Evolutionary conservation across 1,139 yeast genomes (phyloP).

Genomic region (Blastobotrys elegans): DNA sequence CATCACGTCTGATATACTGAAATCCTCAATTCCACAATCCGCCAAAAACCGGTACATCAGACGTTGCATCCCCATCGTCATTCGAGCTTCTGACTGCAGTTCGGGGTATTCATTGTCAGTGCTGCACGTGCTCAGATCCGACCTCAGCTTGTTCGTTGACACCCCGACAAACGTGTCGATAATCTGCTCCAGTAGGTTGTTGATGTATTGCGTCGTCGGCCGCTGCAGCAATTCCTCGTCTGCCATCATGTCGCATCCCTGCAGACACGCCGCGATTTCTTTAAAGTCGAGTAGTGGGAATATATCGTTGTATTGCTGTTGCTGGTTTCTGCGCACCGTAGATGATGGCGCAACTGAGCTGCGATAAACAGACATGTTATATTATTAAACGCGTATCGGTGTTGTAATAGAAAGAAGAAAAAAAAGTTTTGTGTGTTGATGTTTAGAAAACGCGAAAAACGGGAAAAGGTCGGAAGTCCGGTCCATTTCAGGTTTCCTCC

Average conservation of each 20-base stretch:
- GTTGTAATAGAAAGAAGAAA: background rate
- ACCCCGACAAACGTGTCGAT: conserved; percentile 66
- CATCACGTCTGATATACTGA: conserved; percentile 61
- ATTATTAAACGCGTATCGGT: background rate
- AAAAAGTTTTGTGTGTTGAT: background rate
- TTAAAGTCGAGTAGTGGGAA: conserved; percentile 65
- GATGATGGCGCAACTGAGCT: conserved; percentile 19
- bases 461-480: background rate
- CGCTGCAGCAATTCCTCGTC: conserved; percentile 57
- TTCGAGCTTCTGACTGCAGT: conserved; percentile 32
- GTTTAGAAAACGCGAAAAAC: background rate
- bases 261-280: conserved; percentile 60
- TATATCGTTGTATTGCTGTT: conserved; percentile 27
- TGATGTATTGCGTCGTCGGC: conserved; percentile 64
- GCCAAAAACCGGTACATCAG: conserved; percentile 58
- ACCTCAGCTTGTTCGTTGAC: conserved; percentile 44
- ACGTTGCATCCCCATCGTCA: conserved; percentile 51
- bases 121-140: conserved; percentile 27
- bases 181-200: conserved; percentile 61
- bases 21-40: conserved; percentile 74
- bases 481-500: too few relatives aligned
- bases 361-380: conserved; percentile 14
- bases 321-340: conserved; percentile 17
- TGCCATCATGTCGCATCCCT: conserved; percentile 35
- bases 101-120: conserved; percentile 27